These are phyloP conservation scores for Penicillium bovifimosum DNA, from an alignment of 495 filamentous ascomycete species.

Conservation along the genomic window DNA sequence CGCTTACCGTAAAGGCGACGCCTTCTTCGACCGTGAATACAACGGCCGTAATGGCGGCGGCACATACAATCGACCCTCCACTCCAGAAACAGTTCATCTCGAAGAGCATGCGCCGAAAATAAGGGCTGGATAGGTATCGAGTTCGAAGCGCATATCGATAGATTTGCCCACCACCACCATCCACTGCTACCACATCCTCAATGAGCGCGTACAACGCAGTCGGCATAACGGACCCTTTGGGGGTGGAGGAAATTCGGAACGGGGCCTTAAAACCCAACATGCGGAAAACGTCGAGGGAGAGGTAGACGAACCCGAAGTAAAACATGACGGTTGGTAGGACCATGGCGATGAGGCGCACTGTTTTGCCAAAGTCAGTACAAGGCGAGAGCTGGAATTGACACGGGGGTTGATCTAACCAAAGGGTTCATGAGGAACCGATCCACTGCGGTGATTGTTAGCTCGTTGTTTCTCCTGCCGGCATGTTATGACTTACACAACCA, in stretches of 20 bases:
- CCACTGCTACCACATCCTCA: constrained; percentile 76
- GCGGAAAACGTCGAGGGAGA: constrained; percentile 44
- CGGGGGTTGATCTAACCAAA: constrained; percentile 26
- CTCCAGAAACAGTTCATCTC: constrained; percentile 77
- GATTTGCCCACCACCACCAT: constrained; percentile 63
- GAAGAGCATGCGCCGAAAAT: constrained; percentile 67
- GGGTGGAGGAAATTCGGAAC: constrained; percentile 65
- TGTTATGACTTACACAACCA: constrained; percentile 44
- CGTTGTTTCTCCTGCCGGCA: background rate
- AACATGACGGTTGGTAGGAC: constrained; percentile 55
- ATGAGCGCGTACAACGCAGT: constrained; percentile 70
- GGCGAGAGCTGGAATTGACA: constrained; percentile 3
- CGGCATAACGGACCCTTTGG: constrained; percentile 60
- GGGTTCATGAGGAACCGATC: constrained; percentile 36
- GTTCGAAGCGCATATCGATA: constrained; percentile 60
- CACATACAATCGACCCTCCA: constrained; percentile 48
- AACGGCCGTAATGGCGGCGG: constrained; percentile 54
- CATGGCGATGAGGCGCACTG: constrained; percentile 57
- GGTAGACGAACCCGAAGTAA: constrained; percentile 52
- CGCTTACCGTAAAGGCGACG: constrained; percentile 66
- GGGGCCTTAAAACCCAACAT: constrained; percentile 48
- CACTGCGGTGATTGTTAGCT: constrained; percentile 31
- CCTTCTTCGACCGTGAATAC: constrained; percentile 56
- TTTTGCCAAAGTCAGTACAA: constrained; percentile 19
- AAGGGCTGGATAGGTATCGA: constrained; percentile 63